phyloP scores from a whole-genome alignment of 352 stramenopile genomes.

The Elongisporangium undulatum region DNA sequence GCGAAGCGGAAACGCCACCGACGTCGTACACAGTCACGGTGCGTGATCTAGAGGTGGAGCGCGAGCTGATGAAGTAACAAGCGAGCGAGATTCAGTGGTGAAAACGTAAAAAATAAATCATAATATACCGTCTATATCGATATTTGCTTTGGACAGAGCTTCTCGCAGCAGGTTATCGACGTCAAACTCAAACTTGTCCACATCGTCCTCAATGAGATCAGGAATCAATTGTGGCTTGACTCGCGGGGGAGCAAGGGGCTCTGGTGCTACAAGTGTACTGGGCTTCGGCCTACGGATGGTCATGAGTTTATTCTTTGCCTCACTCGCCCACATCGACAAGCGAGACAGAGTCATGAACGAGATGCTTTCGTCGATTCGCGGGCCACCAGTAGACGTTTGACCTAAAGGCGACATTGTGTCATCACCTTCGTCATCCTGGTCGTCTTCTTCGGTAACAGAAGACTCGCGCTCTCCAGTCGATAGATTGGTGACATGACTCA shows the following conservation, averaged over 20 bases:
- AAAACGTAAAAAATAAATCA: constrained; percentile 24
- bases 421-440: constrained; percentile 19
- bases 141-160: constrained; percentile 51
- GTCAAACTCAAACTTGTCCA: constrained; percentile 36
- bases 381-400: constrained; percentile 5
- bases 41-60: constrained; percentile 76
- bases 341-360: constrained; percentile 56
- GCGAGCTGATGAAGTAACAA: constrained; percentile 63
- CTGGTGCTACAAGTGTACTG: background rate
- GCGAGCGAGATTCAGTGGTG: constrained; percentile 7
- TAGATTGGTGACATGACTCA: constrained; percentile 19
- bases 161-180: constrained; percentile 33
- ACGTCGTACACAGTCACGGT: constrained; percentile 55
- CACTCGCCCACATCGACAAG: constrained; percentile 49
- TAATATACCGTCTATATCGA: constrained; percentile 24
- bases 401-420: constrained; percentile 4
- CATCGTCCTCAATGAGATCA: constrained; percentile 1
- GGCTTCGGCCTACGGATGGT: background rate
- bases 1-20: constrained; percentile 6
- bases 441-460: constrained; percentile 16
- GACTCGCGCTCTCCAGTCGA: constrained; percentile 6
- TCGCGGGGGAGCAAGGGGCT: background rate
- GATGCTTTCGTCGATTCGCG: constrained; percentile 42
- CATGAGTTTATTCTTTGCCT: constrained; percentile 49
- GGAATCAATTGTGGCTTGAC: background rate